Evolutionary conservation across 139 green algal species (phyloP).

Genomic region (Eudorina sp.): DNA sequence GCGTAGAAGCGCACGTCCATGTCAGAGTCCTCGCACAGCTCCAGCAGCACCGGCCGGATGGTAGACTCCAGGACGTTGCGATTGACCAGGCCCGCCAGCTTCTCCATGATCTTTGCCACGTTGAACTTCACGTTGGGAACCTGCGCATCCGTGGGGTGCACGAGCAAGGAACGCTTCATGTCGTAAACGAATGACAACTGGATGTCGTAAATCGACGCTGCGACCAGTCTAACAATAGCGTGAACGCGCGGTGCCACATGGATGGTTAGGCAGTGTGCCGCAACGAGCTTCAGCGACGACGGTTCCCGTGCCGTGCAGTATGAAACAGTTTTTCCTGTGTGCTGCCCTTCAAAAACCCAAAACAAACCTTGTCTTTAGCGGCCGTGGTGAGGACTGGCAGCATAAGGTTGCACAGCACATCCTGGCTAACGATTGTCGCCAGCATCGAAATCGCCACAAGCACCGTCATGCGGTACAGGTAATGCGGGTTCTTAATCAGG

Average conservation of each 20-base stretch:
- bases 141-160: constrained; percentile 34
- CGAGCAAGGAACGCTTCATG: too few relatives aligned
- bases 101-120: constrained; percentile 92
- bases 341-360: too few relatives aligned
- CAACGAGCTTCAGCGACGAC: too few relatives aligned
- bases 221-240: too few relatives aligned
- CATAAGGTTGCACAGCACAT: constrained; percentile 88
- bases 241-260: too few relatives aligned
- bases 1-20: constrained; percentile 96
- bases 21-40: constrained; percentile 91
- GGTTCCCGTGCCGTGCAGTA: too few relatives aligned
- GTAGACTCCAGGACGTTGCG: constrained; percentile 72
- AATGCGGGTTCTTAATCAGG: constrained; percentile 83
- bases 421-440: constrained; percentile 82
- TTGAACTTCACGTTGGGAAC: constrained; percentile 96
- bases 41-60: constrained; percentile 88
- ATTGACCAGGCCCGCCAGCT: constrained; percentile 83
- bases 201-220: too few relatives aligned
- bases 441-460: constrained; percentile 87
- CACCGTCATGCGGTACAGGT: constrained; percentile 97
- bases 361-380: constrained; percentile 79
- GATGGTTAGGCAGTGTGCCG: too few relatives aligned
- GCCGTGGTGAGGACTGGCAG: constrained; percentile 89
- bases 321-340: too few relatives aligned
- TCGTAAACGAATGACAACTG: background rate